These are phyloP conservation scores for Apophysomyces trapeziformis DNA, from an alignment of 371 early-diverging fungal genomes.

Conservation along the genomic window DNA sequence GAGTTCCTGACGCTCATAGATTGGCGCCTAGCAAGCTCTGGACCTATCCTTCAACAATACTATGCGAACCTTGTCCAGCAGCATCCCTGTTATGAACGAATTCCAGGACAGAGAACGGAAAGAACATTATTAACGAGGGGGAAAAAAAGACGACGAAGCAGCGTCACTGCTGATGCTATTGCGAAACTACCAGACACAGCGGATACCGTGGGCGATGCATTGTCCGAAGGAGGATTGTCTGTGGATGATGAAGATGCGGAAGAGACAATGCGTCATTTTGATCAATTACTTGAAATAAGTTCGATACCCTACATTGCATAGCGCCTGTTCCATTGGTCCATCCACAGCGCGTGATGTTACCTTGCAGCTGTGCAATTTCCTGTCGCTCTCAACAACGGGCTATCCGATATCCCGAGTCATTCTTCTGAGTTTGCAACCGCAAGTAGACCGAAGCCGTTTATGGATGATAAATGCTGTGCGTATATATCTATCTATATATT, in stretches of 20 bases:
- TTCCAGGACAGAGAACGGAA: constrained; percentile 3
- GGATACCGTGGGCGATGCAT: constrained; percentile 13
- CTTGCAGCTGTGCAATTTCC: neutral
- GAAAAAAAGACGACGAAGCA: constrained; percentile 32
- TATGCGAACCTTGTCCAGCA: constrained; percentile 81
- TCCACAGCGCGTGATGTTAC: constrained; percentile 5
- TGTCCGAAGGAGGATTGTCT: constrained; percentile 9
- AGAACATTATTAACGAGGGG: neutral
- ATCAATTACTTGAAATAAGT: constrained; percentile 39
- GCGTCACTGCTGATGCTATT: constrained; percentile 2
- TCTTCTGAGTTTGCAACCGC: neutral
- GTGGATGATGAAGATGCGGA: constrained; percentile 37
- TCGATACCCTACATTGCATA: constrained; percentile 56
- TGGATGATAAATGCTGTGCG: neutral
- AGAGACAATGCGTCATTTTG: constrained; percentile 45
- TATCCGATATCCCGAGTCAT: neutral
- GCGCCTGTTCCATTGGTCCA: neutral
- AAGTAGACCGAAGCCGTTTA: neutral
- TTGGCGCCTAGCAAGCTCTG: constrained; percentile 85
- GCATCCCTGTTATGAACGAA: constrained; percentile 56
- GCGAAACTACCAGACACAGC: neutral
- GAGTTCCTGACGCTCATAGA: constrained; percentile 88
- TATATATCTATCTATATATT: neutral
- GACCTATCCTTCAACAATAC: constrained; percentile 83
- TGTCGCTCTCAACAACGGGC: neutral